phyloP scores from a whole-genome alignment of 139 green algal species.

The Mychonastes homosphaera region DNA sequence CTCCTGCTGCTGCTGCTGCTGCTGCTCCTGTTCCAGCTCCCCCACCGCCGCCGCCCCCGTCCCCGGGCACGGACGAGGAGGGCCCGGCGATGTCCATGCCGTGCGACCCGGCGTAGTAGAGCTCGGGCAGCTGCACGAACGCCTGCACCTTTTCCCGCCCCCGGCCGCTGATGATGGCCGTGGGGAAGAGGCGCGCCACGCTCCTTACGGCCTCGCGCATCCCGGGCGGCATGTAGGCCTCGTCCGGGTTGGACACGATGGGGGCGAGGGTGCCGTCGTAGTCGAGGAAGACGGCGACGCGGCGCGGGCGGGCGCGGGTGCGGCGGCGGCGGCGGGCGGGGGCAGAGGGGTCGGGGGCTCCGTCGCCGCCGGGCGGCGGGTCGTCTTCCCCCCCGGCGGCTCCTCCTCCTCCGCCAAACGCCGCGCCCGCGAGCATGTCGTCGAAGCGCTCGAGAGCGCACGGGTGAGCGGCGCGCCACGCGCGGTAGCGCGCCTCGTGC shows the following conservation, averaged over 20 bases:
- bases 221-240: conserved; percentile 72
- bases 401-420: no score
- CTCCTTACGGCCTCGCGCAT: conserved; percentile 65
- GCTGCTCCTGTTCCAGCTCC: not conserved
- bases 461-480: no score
- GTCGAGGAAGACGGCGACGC: conserved; percentile 85
- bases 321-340: no score
- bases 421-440: no score
- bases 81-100: conserved; percentile 93
- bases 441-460: no score
- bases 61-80: not conserved
- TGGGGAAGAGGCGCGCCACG: conserved; percentile 77
- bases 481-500: no score
- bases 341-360: no score
- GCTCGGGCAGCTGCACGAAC: conserved; percentile 86
- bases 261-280: conserved; percentile 97
- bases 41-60: not conserved
- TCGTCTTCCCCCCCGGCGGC: no score
- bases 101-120: conserved; percentile 96
- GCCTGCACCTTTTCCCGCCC: conserved; percentile 80
- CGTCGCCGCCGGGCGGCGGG: no score
- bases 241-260: conserved; percentile 91
- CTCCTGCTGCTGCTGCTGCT: conserved; percentile 3
- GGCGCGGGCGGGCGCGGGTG: not conserved
- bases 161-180: conserved; percentile 87